A percentile compares a stretch with the other conserved stretches of the same genome.
Conservation (phyloP, 164 flowering plant species). For the Stephania cephalantha region DNA sequence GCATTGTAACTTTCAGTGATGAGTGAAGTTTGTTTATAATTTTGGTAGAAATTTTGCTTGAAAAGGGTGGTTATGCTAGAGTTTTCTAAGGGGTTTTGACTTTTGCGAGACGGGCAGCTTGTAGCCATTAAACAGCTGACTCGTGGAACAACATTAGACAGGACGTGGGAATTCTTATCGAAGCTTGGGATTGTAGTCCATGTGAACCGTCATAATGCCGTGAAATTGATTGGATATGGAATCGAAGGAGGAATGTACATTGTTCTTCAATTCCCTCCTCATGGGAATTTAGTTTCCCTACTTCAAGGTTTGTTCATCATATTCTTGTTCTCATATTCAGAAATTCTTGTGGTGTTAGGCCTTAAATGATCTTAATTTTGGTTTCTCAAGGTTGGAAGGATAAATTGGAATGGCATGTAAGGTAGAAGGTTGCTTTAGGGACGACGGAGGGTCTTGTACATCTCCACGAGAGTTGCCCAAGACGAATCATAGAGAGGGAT, state of each 20-base stretch:
- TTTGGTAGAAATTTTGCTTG: slow-evolving; percentile 60
- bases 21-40: neutral
- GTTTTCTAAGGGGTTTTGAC: slow-evolving; percentile 61
- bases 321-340: neutral
- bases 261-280: slow-evolving; percentile 76
- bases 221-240: slow-evolving; percentile 80
- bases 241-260: slow-evolving; percentile 95
- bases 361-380: neutral
- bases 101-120: slow-evolving; percentile 46
- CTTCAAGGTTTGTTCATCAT: no score
- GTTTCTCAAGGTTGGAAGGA: slow-evolving; percentile 44
- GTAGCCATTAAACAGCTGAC: slow-evolving; percentile 73
- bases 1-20: slow-evolving; percentile 14
- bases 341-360: neutral
- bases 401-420: slow-evolving; percentile 47
- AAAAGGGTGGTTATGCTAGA: slow-evolving; percentile 89
- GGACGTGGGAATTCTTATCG: slow-evolving; percentile 62
- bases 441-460: slow-evolving; percentile 73
- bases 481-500: slow-evolving; percentile 88
- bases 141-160: slow-evolving; percentile 65
- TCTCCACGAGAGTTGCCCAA: slow-evolving; percentile 83
- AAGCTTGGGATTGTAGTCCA: slow-evolving; percentile 92
- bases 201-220: slow-evolving; percentile 80
- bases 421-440: slow-evolving; percentile 78
- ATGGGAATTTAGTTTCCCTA: slow-evolving; percentile 55